These are phyloP conservation scores for Mollisia scopiformis DNA, from an alignment of 2,329 filamentous ascomycete genomes.

Conservation along the genomic window DNA sequence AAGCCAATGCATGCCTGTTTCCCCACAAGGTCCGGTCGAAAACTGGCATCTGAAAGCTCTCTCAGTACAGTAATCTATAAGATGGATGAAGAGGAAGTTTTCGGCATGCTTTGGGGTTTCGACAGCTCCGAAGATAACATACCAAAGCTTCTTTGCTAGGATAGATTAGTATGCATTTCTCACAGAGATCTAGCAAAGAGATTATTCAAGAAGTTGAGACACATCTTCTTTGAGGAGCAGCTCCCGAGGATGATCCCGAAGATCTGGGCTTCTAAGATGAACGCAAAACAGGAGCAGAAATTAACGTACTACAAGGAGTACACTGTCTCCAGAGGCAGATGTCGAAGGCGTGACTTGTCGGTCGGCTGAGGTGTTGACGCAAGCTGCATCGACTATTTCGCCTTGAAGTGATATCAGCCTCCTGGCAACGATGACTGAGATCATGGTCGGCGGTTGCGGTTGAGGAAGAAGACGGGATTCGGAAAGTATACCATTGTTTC, in stretches of 20 bases:
- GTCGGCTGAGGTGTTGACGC: slow-evolving; percentile 40
- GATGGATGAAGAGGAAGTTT: neutral
- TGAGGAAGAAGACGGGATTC: neutral
- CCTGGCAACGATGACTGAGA: neutral
- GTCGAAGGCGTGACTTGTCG: slow-evolving; percentile 44
- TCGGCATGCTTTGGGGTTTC: too few species aligned
- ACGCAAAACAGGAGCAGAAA: too few species aligned
- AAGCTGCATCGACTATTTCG: slow-evolving; percentile 46
- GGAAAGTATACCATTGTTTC: slow-evolving; percentile 41
- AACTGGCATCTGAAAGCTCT: neutral
- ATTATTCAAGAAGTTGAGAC: too few species aligned
- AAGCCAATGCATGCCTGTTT: slow-evolving; percentile 40
- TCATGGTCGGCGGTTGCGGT: neutral
- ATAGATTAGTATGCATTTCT: too few species aligned
- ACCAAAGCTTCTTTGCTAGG: slow-evolving; percentile 42
- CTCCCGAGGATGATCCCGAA: too few species aligned
- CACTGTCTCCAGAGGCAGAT: slow-evolving; percentile 33
- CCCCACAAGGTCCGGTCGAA: neutral
- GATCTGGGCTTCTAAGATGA: too few species aligned
- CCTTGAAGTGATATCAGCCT: slow-evolving; percentile 28
- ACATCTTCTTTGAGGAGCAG: too few species aligned
- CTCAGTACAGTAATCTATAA: neutral
- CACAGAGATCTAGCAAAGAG: too few species aligned
- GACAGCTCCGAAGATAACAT: slow-evolving; percentile 29
- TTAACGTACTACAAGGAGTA: slow-evolving; percentile 43